phyloP scores from a whole-genome alignment of 768 basidiomycete genomes.

The Boletus subcaerulescens region DNA sequence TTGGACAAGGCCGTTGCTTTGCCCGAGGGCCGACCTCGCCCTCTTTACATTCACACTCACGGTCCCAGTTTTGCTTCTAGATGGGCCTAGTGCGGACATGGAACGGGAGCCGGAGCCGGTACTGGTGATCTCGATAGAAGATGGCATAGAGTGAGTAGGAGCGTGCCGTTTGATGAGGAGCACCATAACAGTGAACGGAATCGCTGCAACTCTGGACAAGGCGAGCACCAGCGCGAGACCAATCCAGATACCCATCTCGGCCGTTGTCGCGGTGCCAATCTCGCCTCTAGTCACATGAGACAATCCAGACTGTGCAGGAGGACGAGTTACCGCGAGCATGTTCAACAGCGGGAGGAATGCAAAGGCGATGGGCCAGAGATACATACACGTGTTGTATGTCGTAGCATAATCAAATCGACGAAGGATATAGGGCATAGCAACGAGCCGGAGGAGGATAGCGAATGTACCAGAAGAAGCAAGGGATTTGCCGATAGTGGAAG shows the following conservation, averaged over 20 bases:
- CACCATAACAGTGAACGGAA: slow-evolving; percentile 48
- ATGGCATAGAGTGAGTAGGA: background rate
- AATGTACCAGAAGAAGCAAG: slow-evolving; percentile 50
- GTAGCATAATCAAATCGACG: slow-evolving; percentile 8
- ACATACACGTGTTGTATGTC: slow-evolving; percentile 2
- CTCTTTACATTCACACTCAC: no score
- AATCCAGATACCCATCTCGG: slow-evolving; percentile 39
- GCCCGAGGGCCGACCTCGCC: slow-evolving; percentile 3
- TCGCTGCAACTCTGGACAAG: slow-evolving; percentile 27
- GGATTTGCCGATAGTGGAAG: slow-evolving; percentile 53
- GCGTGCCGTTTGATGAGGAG: slow-evolving; percentile 50
- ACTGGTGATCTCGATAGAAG: no score
- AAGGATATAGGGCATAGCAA: slow-evolving; percentile 40
- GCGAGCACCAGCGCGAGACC: slow-evolving; percentile 42
- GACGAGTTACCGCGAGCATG: background rate
- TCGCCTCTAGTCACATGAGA: background rate
- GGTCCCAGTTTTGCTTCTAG: no score
- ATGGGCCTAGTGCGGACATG: no score
- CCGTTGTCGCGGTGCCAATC: no score
- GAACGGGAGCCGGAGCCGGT: no score
- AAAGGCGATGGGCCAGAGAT: slow-evolving; percentile 5
- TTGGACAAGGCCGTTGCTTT: slow-evolving; percentile 61
- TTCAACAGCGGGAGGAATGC: slow-evolving; percentile 4
- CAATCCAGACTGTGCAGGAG: background rate
- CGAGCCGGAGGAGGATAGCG: slow-evolving; percentile 46